Evolutionary conservation across 345 rosid genomes (phyloP).

Genomic region (Isatis tinctoria): DNA sequence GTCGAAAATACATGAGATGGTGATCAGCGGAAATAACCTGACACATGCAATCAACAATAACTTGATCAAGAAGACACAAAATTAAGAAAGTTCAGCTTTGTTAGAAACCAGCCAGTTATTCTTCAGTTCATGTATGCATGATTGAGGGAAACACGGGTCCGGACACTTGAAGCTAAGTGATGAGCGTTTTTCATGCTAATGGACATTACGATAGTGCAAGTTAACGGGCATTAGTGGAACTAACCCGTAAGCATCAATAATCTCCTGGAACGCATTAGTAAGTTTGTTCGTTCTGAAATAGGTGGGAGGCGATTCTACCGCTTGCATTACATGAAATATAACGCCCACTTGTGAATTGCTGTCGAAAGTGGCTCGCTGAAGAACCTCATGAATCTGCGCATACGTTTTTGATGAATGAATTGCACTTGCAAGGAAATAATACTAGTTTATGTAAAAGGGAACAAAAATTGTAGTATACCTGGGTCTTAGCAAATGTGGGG

Average conservation of each 20-base stretch:
- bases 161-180: conserved; percentile 8
- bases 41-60: conserved; percentile 11
- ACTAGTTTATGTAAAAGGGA: conserved; percentile 7
- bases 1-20: conserved; percentile 24
- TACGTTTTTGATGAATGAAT: conserved; percentile 15
- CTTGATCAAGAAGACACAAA: neutral
- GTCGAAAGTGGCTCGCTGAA: conserved; percentile 89
- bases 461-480: conserved; percentile 42
- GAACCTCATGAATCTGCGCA: conserved; percentile 83
- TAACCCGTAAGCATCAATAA: conserved; percentile 98
- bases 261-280: conserved; percentile 91
- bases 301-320: conserved; percentile 87
- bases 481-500: conserved; percentile 79
- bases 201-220: conserved; percentile 6
- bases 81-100: neutral
- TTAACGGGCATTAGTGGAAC: conserved; percentile 27
- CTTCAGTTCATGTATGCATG: neutral
- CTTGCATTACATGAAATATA: conserved; percentile 90
- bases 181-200: neutral
- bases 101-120: conserved; percentile 2
- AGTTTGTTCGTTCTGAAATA: conserved; percentile 82
- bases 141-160: neutral
- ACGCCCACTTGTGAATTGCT: conserved; percentile 92
- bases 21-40: conserved; percentile 10
- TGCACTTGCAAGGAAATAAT: conserved; percentile 14